These are phyloP conservation scores for Naganishia friedmannii DNA, from an alignment of 768 basidiomycete genomes.

Conservation along the genomic window DNA sequence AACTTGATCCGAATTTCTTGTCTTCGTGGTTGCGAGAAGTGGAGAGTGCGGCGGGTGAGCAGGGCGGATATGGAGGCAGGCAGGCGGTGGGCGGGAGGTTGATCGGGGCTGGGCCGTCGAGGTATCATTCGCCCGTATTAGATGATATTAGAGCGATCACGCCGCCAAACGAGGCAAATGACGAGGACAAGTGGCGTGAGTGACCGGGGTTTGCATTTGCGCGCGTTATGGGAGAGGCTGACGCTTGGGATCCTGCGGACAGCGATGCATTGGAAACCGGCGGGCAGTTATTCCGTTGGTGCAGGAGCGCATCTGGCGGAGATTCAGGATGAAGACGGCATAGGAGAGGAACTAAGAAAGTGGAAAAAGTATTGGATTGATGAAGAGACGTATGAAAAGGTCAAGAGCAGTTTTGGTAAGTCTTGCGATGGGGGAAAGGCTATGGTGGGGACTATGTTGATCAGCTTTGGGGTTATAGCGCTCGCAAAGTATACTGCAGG, in stretches of 20 bases:
- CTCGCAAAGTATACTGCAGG: constrained; percentile 25
- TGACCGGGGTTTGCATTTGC: background rate
- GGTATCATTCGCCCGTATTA: constrained; percentile 3
- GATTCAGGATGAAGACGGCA: constrained; percentile 13
- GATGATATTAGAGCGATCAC: constrained; percentile 6
- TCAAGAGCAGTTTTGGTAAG: constrained; percentile 30
- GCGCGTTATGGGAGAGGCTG: background rate
- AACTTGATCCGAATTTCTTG: constrained; percentile 16
- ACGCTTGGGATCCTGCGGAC: background rate
- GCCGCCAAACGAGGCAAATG: constrained; percentile 17
- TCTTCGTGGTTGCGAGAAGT: constrained; percentile 3
- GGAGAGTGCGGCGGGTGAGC: constrained; percentile 1
- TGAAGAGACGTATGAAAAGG: constrained; percentile 20
- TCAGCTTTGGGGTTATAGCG: background rate
- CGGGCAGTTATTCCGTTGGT: constrained; percentile 22
- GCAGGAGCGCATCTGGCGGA: constrained; percentile 20
- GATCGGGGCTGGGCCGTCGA: background rate
- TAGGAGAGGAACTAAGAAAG: constrained; percentile 5
- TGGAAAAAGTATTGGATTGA: constrained; percentile 28
- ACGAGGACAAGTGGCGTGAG: constrained; percentile 30
- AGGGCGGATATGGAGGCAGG: background rate
- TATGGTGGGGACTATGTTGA: background rate
- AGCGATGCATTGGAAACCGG: constrained; percentile 31
- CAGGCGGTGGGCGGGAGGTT: background rate
- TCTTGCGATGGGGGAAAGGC: too few relatives aligned